Base-by-base conservation (phyloP, 306 rosid species). In the Ochetophila trinervis region DNA sequence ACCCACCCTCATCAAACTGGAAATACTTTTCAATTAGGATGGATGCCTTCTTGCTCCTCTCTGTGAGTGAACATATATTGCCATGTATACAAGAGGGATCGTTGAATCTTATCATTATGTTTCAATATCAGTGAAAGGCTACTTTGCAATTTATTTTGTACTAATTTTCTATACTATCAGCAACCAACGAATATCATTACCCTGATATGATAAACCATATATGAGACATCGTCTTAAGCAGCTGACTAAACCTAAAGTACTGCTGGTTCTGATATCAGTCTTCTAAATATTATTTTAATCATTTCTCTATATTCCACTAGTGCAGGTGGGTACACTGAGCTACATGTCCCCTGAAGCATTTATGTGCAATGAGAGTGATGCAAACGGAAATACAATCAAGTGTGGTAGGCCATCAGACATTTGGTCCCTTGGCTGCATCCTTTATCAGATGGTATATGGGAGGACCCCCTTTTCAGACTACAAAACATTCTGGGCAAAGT, bases 281-380 rank as follows among this genome's bases (percentile, higher is more conserved):
- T 37, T 3, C 22, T 30, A 36, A 42, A 16, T 34, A 5, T 55
- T 8, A 15, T 35, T 20, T 37, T 70, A 62, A n/a, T 32, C 69
- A 47, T 22, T 58, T 30, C 52, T 64, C 40, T 54, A 11, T 37
- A 13, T 54, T 67, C 49, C 35, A 60, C 51, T 67, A 13, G 19
- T 71, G 50, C 77, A 91, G 96, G 96, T 87, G 48, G 98, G 98
- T 65, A 89, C 98, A 51, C 79, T 92, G 65, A 92, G 96, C 78
- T 92, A 89, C 85, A 91, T 92, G 98, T 89, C 98, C 63, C 98
- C 98, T 2, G 96, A 92, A 76, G 98, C 98, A 74, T 92, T 92
- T 64, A 62, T 92, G 98, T 89, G 98, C 82, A 92, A 89, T 51
- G 96, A 92, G 74, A 82, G 49, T 70, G 98, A 92, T 78, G 96